These are phyloP conservation scores for Venturia aucupariae DNA, from an alignment of 2,329 filamentous ascomycete species.

Conservation along the genomic window DNA sequence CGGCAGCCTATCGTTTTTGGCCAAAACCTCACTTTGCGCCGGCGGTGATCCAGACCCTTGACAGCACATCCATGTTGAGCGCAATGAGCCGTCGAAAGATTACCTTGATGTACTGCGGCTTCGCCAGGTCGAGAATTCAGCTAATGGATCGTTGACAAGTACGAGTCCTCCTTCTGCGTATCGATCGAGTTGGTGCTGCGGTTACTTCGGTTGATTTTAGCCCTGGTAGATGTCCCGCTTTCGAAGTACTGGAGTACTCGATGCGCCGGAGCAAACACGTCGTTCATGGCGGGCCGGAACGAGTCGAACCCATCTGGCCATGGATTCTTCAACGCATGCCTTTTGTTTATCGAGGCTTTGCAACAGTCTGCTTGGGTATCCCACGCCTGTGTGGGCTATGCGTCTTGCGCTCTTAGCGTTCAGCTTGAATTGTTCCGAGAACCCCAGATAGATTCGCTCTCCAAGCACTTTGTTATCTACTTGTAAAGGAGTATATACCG, in stretches of 20 bases:
- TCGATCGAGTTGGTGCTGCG: constrained; percentile 4
- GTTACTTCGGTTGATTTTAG: neutral
- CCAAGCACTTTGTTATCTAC: neutral
- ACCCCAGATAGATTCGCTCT: neutral
- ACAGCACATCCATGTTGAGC: neutral
- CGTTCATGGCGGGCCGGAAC: neutral
- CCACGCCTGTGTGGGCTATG: neutral
- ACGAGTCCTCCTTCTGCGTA: neutral
- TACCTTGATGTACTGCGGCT: neutral
- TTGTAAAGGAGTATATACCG: constrained; percentile 1
- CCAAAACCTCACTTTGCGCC: constrained; percentile 3
- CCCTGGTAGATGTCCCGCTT: constrained; percentile 7
- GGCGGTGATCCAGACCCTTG: neutral
- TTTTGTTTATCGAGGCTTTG: neutral
- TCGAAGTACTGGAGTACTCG: neutral
- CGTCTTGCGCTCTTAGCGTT: neutral
- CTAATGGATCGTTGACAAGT: neutral
- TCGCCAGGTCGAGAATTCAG: neutral
- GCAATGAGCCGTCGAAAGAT: neutral
- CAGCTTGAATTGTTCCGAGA: neutral
- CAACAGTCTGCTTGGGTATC: neutral
- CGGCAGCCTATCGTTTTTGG: constrained; percentile 1
- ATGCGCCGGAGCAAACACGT: neutral
- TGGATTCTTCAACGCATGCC: neutral
- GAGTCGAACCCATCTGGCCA: neutral